A percentile compares a stretch with the other conserved stretches of the same genome.
These are phyloP conservation scores for Annulohypoxylon moriforme DNA, from an alignment of 495 filamentous ascomycete species.

Conservation along the genomic window DNA sequence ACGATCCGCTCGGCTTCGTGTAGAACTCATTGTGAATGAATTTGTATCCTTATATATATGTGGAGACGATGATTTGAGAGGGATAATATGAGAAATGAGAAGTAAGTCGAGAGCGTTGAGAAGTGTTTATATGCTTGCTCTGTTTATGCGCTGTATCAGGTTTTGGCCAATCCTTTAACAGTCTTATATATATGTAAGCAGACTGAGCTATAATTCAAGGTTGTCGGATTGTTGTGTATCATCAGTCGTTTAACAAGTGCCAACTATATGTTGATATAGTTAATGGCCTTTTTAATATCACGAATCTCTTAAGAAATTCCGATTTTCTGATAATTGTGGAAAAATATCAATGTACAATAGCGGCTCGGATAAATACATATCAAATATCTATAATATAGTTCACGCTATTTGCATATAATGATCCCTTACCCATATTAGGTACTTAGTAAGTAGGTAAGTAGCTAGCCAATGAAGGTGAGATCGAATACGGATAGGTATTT, in stretches of 20 bases:
- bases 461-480: slow-evolving; percentile 4
- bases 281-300: slow-evolving; percentile 35
- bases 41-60: neutral
- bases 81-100: neutral
- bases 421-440: neutral
- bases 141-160: neutral
- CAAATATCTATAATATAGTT: slow-evolving; percentile 16
- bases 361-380: slow-evolving; percentile 45
- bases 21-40: slow-evolving; percentile 34
- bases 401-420: slow-evolving; percentile 29
- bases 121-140: neutral
- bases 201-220: slow-evolving; percentile 30
- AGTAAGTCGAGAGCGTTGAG: neutral
- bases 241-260: slow-evolving; percentile 7
- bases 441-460: neutral
- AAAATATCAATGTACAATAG: slow-evolving; percentile 21
- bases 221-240: slow-evolving; percentile 2
- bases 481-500: neutral
- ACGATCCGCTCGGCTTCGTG: slow-evolving; percentile 8
- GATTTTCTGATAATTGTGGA: slow-evolving; percentile 41
- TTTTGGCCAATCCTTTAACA: neutral
- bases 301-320: slow-evolving; percentile 27
- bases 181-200: slow-evolving; percentile 23
- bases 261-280: slow-evolving; percentile 21
- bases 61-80: neutral